Conservation (phyloP, 1,139 yeast genomes). For the Zygosaccharomyces sapae region DNA sequence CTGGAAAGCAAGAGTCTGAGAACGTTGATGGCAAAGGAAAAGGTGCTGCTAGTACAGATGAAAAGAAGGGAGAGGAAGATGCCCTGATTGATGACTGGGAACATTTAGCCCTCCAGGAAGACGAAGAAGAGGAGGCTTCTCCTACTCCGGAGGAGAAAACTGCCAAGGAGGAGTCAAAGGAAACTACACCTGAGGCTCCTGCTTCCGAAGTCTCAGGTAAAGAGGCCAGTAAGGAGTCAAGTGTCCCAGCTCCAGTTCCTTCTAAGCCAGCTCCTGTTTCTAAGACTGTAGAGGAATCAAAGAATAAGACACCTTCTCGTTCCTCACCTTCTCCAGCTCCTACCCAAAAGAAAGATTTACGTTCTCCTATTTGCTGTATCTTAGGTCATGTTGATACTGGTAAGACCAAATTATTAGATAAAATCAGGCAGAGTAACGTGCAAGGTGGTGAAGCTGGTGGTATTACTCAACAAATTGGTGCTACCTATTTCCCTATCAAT, state of each 20-base stretch:
- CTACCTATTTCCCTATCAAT: constrained; percentile 96
- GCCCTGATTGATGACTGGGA: constrained; percentile 65
- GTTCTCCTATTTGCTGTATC: constrained; percentile 98
- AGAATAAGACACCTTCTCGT: background rate
- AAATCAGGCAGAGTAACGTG: constrained; percentile 96
- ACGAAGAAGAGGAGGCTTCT: constrained; percentile 39
- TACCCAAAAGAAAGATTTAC: constrained; percentile 48
- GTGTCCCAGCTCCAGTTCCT: constrained; percentile 21
- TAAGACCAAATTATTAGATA: constrained; percentile 93
- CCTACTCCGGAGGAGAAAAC: constrained; percentile 21
- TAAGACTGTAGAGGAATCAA: constrained; percentile 23
- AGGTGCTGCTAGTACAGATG: constrained; percentile 27
- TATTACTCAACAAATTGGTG: constrained; percentile 99
- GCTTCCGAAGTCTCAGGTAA: constrained; percentile 23
- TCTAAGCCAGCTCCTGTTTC: constrained; percentile 33
- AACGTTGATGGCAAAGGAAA: constrained; percentile 18
- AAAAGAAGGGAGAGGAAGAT: constrained; percentile 45
- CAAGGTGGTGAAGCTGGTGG: constrained; percentile 99
- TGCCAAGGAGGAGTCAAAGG: constrained; percentile 16
- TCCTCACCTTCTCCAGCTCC: constrained; percentile 21
- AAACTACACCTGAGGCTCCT: constrained; percentile 18
- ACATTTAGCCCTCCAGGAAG: constrained; percentile 53
- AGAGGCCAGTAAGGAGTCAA: constrained; percentile 21
- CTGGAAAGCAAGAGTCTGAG: constrained; percentile 28
- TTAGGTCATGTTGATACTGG: constrained; percentile 99